These are phyloP conservation scores for Coemansia sp. DNA, from an alignment of 192 early-diverging fungal species.

Conservation along the genomic window DNA sequence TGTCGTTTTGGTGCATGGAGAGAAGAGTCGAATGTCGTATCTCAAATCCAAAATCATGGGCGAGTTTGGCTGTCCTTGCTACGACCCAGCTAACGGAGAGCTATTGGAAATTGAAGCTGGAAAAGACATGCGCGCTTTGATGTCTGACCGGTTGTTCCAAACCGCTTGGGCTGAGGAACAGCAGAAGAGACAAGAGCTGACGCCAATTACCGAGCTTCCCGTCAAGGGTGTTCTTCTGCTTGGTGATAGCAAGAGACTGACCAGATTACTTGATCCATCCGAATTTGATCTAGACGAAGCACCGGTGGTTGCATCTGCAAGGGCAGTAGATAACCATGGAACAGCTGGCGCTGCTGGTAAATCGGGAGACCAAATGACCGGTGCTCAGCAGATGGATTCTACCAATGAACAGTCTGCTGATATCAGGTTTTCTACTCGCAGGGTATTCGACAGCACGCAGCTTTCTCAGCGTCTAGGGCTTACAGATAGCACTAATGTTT, in stretches of 20 bases:
- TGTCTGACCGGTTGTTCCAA: conserved; percentile 47
- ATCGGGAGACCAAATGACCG: background rate
- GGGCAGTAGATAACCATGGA: background rate
- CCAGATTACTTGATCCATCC: conserved; percentile 42
- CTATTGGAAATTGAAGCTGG: conserved; percentile 69
- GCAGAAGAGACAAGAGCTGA: conserved; percentile 16
- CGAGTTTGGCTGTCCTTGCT: conserved; percentile 82
- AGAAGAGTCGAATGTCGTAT: conserved; percentile 84
- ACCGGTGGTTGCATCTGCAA: conserved; percentile 11
- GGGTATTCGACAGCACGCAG: conserved; percentile 23
- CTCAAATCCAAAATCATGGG: conserved; percentile 77
- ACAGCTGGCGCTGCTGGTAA: background rate
- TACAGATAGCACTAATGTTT: background rate
- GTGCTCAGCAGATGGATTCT: background rate
- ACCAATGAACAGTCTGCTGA: conserved; percentile 6
- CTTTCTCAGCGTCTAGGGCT: conserved; percentile 31
- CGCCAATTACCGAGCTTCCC: conserved; percentile 38
- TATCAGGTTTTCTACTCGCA: conserved; percentile 34
- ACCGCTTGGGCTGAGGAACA: conserved; percentile 43
- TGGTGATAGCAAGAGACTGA: conserved; percentile 33
- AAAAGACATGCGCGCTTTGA: conserved; percentile 62
- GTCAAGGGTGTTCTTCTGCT: conserved; percentile 46
- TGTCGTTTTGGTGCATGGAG: conserved; percentile 94
- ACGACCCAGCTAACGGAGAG: conserved; percentile 86
- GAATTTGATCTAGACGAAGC: conserved; percentile 42